A percentile compares a stretch with the other conserved stretches of the same genome.
Conservation (phyloP, 176 grass and related monocot genomes). For the Cenchrus purpureus region DNA sequence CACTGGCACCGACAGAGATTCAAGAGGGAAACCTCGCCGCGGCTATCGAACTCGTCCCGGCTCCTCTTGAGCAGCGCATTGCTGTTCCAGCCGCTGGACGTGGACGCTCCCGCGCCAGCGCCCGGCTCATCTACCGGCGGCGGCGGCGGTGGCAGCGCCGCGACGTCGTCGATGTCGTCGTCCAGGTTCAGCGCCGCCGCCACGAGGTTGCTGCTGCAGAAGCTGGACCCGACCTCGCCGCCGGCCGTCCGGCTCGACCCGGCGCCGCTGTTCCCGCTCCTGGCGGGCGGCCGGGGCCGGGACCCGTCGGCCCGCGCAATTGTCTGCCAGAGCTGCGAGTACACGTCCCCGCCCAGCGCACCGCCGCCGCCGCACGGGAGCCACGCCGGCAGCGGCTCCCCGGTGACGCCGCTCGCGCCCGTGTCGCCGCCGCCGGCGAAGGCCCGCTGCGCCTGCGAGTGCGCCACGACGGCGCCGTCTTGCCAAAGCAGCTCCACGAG, state of each 20-base stretch:
- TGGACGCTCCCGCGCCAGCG: conserved; percentile 46
- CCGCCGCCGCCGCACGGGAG: conserved; percentile 51
- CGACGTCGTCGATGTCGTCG: conserved; percentile 32
- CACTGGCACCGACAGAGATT: background rate
- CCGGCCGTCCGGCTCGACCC: conserved; percentile 6
- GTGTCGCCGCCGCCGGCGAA: background rate
- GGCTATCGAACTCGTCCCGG: conserved; percentile 49
- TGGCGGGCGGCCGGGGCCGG: background rate
- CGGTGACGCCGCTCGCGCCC: conserved; percentile 48
- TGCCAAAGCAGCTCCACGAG: conserved; percentile 88
- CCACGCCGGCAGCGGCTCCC: conserved; percentile 50
- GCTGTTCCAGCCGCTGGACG: conserved; percentile 59
- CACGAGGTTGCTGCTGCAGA: conserved; percentile 57
- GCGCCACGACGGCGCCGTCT: conserved; percentile 67
- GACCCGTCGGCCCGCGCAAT: conserved; percentile 41
- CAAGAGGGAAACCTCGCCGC: conserved; percentile 56
- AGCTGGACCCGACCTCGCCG: conserved; percentile 48
- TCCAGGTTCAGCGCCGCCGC: conserved; percentile 9
- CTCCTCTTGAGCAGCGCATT: conserved; percentile 50
- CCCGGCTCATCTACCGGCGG: conserved; percentile 5
- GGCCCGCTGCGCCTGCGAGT: conserved; percentile 56
- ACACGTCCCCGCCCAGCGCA: conserved; percentile 58
- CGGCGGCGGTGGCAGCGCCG: background rate
- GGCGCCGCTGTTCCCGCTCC: conserved; percentile 37
- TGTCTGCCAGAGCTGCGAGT: conserved; percentile 70